A percentile compares a stretch with the other conserved stretches of the same genome.
phyloP scores from a whole-genome alignment of 208 protist species.

The Vickermania spadyakhi region DNA sequence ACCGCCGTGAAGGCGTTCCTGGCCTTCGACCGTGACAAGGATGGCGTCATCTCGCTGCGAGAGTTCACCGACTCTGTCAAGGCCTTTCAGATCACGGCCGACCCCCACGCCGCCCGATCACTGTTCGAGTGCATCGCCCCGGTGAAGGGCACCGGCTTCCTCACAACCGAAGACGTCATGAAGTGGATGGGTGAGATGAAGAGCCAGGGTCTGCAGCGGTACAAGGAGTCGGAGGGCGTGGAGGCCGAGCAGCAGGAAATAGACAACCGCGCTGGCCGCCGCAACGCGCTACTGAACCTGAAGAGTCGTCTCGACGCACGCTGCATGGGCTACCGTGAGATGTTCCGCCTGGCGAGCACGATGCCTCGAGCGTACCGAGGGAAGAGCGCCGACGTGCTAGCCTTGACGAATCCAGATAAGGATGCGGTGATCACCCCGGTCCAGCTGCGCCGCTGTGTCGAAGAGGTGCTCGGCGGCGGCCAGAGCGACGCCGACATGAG shows the following conservation, averaged over 20 bases:
- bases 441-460: slow-evolving; percentile 80
- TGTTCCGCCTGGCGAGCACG: slow-evolving; percentile 84
- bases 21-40: slow-evolving; percentile 72
- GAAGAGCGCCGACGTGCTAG: slow-evolving; percentile 48
- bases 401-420: slow-evolving; percentile 58
- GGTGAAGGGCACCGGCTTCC: slow-evolving; percentile 28
- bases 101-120: slow-evolving; percentile 28
- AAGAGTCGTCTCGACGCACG: slow-evolving; percentile 57
- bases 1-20: slow-evolving; percentile 73
- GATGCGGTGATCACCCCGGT: slow-evolving; percentile 79
- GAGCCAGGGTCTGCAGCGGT: slow-evolving; percentile 8
- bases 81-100: slow-evolving; percentile 66
- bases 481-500: slow-evolving; percentile 57
- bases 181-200: slow-evolving; percentile 45
- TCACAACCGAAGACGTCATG: slow-evolving; percentile 71
- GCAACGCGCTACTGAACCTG: slow-evolving; percentile 45
- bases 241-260: slow-evolving; percentile 36
- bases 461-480: slow-evolving; percentile 60
- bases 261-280: slow-evolving; percentile 22
- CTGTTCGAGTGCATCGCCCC: slow-evolving; percentile 52
- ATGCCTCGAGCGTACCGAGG: slow-evolving; percentile 73
- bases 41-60: slow-evolving; percentile 62
- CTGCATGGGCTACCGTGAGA: slow-evolving; percentile 60
- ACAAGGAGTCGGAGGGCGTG: slow-evolving; percentile 7
- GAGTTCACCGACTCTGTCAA: slow-evolving; percentile 62